phyloP scores from a whole-genome alignment of 2,329 filamentous ascomycete species.

The Ophiosphaerella herpotricha region DNA sequence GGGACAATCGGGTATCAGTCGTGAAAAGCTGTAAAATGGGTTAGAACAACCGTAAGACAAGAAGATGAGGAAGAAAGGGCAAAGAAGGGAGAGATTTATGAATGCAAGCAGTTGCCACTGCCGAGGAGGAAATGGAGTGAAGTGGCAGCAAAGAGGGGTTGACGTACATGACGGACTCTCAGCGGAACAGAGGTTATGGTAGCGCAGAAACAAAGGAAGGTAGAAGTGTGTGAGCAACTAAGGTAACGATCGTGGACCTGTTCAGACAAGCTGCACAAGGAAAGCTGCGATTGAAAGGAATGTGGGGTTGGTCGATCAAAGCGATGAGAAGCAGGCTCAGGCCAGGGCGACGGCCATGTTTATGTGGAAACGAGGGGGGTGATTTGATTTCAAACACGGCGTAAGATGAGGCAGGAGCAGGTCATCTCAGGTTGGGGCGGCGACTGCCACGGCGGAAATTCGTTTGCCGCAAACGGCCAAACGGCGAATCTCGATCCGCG shows the following conservation, averaged over 20 bases:
- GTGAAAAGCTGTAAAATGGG: conserved; percentile 15
- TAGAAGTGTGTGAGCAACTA: conserved; percentile 15
- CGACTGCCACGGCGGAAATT: neutral
- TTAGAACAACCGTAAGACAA: conserved; percentile 5
- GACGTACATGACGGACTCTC: conserved; percentile 16
- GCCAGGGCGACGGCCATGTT: conserved; percentile 11
- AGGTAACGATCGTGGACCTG: conserved; percentile 31
- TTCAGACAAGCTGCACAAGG: conserved; percentile 27
- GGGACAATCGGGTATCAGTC: conserved; percentile 8
- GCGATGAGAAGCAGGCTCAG: conserved; percentile 8
- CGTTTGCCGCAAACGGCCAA: neutral
- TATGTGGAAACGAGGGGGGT: conserved; percentile 5
- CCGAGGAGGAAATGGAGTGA: neutral
- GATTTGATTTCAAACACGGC: neutral
- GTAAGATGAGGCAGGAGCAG: neutral
- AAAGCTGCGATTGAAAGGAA: conserved; percentile 26
- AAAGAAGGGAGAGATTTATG: conserved; percentile 10
- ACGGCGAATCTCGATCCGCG: neutral
- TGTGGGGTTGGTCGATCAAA: conserved; percentile 19
- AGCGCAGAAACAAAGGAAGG: conserved; percentile 24
- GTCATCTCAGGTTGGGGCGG: neutral
- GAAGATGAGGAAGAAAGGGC: neutral
- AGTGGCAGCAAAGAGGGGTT: neutral
- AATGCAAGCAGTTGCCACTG: conserved; percentile 2
- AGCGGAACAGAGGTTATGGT: conserved; percentile 3